phyloP scores from a whole-genome alignment of 1,284 basidiomycete genomes.

The Lentinula novae-zelandiae region DNA sequence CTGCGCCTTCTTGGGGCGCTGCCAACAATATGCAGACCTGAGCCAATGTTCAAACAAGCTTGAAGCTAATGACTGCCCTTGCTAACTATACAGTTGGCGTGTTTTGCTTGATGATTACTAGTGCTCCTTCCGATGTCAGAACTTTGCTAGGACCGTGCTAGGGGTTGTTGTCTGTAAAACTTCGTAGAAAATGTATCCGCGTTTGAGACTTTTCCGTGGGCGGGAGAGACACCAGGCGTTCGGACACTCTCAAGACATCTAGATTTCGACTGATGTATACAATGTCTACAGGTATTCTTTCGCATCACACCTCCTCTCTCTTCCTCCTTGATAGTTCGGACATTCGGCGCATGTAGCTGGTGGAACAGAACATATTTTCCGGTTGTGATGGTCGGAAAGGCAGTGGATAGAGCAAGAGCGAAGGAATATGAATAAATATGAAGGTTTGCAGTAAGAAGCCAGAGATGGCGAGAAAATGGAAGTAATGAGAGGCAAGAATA shows the following conservation, averaged over 20 bases:
- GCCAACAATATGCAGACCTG: too few species aligned
- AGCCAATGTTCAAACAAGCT: neutral
- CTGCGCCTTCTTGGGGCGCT: neutral
- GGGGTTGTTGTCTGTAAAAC: too few species aligned
- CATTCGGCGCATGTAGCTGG: constrained; percentile 82
- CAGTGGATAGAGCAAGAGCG: neutral
- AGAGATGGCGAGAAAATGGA: neutral
- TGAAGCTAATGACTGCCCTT: neutral
- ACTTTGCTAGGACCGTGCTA: neutral
- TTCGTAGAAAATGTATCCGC: too few species aligned
- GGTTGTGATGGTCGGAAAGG: neutral
- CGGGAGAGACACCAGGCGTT: neutral
- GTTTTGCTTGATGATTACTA: neutral
- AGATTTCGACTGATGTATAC: neutral
- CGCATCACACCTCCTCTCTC: constrained; percentile 51
- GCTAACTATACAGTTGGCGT: neutral
- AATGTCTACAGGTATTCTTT: constrained; percentile 21
- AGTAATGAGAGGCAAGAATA: neutral
- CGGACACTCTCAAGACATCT: neutral
- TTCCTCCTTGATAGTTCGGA: constrained; percentile 74
- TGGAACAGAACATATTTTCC: neutral
- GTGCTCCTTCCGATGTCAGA: neutral
- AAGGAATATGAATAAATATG: neutral
- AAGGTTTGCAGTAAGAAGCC: neutral
- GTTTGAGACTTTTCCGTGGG: neutral